Percentiles rank a stretch among this genome's conserved stretches.
These are phyloP conservation scores for Tuber indicum DNA, from an alignment of 495 filamentous ascomycete genomes.

Conservation along the genomic window DNA sequence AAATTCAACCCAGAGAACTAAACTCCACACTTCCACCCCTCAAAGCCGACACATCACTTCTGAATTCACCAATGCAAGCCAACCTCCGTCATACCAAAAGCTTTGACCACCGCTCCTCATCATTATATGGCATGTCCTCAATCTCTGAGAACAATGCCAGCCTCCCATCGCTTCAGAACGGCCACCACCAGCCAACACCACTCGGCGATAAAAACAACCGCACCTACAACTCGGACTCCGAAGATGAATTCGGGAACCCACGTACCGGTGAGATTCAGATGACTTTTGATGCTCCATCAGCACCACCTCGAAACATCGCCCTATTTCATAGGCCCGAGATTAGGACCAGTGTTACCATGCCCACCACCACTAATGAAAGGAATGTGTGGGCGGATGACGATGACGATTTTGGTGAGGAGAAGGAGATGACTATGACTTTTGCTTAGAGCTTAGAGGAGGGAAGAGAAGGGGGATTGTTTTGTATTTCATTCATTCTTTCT, in stretches of 20 bases:
- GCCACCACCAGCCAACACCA: neutral
- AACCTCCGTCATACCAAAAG: conserved; percentile 51
- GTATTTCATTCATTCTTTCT: conserved; percentile 2
- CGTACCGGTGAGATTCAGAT: conserved; percentile 54
- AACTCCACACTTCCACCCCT: conserved; percentile 84
- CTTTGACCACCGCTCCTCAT: conserved; percentile 42
- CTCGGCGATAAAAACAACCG: conserved; percentile 7
- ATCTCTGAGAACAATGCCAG: neutral
- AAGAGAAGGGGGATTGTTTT: conserved; percentile 1
- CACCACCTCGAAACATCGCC: conserved; percentile 37
- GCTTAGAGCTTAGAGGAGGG: conserved; percentile 43
- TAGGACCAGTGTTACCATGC: conserved; percentile 15
- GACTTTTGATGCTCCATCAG: conserved; percentile 60
- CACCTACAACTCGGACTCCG: conserved; percentile 30
- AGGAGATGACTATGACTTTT: conserved; percentile 76
- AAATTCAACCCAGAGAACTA: conserved; percentile 69
- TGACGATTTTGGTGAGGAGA: conserved; percentile 63
- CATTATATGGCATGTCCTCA: neutral
- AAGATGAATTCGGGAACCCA: conserved; percentile 42
- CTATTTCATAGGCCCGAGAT: conserved; percentile 1
- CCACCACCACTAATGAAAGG: conserved; percentile 44
- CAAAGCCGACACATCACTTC: conserved; percentile 55
- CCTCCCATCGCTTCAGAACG: neutral
- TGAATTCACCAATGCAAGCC: conserved; percentile 41
- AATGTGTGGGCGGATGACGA: conserved; percentile 82